A percentile compares a stretch with the other conserved stretches of the same genome.
phyloP scores from a whole-genome alignment of 805 yeast species.

The Phaffomyces opuntiae region DNA sequence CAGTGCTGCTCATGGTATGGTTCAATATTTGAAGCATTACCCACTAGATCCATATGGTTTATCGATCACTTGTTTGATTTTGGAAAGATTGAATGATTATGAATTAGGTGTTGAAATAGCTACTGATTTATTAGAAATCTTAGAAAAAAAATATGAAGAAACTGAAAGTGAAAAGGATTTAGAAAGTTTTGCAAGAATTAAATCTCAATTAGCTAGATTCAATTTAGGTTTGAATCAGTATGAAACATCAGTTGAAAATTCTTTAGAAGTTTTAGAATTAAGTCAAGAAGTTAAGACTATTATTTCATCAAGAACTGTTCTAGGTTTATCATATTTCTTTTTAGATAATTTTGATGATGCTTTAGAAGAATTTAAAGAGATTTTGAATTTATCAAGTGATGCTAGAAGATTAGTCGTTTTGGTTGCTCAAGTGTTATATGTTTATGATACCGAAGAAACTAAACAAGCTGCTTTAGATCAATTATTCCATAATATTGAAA shows the following conservation, averaged over 20 bases:
- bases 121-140: slow-evolving; percentile 34
- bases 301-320: slow-evolving; percentile 57
- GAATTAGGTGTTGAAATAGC: slow-evolving; percentile 46
- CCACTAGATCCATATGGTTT: slow-evolving; percentile 56
- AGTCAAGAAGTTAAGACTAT: slow-evolving; percentile 29
- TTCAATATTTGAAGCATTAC: slow-evolving; percentile 51
- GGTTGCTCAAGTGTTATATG: slow-evolving; percentile 73
- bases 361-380: slow-evolving; percentile 54
- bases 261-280: slow-evolving; percentile 47
- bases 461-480: slow-evolving; percentile 82
- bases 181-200: slow-evolving; percentile 47
- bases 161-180: slow-evolving; percentile 42
- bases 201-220: slow-evolving; percentile 67
- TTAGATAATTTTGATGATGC: slow-evolving; percentile 55
- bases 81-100: slow-evolving; percentile 68
- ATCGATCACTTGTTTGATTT: slow-evolving; percentile 43
- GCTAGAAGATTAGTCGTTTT: slow-evolving; percentile 64
- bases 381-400: slow-evolving; percentile 50
- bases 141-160: slow-evolving; percentile 52
- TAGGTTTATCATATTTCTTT: slow-evolving; percentile 71
- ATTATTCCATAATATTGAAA: slow-evolving; percentile 56
- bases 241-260: slow-evolving; percentile 51
- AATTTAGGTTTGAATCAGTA: slow-evolving; percentile 54
- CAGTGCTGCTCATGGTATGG: slow-evolving; percentile 60
- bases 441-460: slow-evolving; percentile 67